phyloP scores from a whole-genome alignment of 2,329 filamentous ascomycete genomes.

The Aureobasidium musti region DNA sequence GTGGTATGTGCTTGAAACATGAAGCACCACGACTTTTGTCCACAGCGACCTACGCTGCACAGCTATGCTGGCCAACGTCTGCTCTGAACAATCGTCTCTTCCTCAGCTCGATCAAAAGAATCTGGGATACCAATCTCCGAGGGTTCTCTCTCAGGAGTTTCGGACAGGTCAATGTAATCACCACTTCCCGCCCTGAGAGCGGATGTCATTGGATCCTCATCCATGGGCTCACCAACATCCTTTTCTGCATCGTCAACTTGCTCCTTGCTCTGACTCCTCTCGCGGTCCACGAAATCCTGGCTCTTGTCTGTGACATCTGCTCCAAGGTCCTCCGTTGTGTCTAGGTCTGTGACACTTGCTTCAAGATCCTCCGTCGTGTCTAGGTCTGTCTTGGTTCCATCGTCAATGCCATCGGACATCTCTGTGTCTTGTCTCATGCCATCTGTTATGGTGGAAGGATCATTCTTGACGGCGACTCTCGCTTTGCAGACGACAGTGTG shows the following conservation, averaged over 20 bases:
- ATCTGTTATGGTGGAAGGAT: background rate
- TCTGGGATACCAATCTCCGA: background rate
- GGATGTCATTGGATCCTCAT: background rate
- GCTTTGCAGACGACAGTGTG: slow-evolving; percentile 12
- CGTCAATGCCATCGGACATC: background rate
- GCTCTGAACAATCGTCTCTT: background rate
- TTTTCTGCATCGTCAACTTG: background rate
- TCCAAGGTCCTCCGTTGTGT: too few relatives aligned
- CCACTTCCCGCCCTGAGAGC: background rate
- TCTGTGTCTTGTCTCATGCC: background rate
- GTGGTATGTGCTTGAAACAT: background rate
- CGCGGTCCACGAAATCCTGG: background rate
- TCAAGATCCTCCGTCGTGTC: background rate
- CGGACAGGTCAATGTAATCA: background rate
- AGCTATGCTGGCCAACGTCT: background rate
- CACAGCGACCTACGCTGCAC: too few relatives aligned
- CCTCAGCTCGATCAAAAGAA: background rate
- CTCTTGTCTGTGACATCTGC: too few relatives aligned
- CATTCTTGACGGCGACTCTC: background rate
- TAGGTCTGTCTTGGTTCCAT: background rate
- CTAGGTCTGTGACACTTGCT: background rate
- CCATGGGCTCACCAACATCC: background rate
- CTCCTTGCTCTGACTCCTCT: background rate
- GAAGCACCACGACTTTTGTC: slow-evolving; percentile 11
- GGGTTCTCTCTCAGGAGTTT: background rate